Evolutionary conservation across 2,329 filamentous ascomycete genomes (phyloP).

Genomic region (Penicillium expansum): DNA sequence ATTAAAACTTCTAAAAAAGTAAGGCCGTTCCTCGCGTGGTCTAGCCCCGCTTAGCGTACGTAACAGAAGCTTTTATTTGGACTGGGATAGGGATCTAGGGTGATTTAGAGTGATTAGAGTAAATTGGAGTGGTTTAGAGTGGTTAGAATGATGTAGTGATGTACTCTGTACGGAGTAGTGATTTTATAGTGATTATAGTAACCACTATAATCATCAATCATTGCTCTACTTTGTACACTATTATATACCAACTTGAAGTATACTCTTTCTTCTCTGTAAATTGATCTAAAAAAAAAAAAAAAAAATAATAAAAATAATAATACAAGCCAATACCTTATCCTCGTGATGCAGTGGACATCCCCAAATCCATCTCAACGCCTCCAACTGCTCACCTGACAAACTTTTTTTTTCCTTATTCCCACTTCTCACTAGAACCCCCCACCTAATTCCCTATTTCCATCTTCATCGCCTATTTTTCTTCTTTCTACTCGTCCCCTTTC

Average conservation of each 20-base stretch:
- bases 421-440: neutral
- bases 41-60: conserved; percentile 7
- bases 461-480: conserved; percentile 1
- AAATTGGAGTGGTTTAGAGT: neutral
- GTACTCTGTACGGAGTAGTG: too few relatives aligned
- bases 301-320: too few relatives aligned
- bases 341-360: neutral
- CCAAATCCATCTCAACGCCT: neutral
- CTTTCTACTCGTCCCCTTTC: conserved; percentile 8
- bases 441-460: neutral
- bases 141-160: neutral
- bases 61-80: neutral
- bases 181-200: neutral
- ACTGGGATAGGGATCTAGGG: neutral
- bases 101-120: neutral
- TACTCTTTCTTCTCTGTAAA: neutral
- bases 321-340: too few relatives aligned
- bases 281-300: too few relatives aligned
- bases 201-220: neutral
- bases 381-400: conserved; percentile 4
- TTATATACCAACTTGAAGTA: neutral
- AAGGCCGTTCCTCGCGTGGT: neutral
- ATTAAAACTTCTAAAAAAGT: conserved; percentile 4
- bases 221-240: neutral
- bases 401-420: neutral